Evolutionary conservation across 129 eudicot genomes (phyloP).

Genomic region (Artemisia annua): DNA sequence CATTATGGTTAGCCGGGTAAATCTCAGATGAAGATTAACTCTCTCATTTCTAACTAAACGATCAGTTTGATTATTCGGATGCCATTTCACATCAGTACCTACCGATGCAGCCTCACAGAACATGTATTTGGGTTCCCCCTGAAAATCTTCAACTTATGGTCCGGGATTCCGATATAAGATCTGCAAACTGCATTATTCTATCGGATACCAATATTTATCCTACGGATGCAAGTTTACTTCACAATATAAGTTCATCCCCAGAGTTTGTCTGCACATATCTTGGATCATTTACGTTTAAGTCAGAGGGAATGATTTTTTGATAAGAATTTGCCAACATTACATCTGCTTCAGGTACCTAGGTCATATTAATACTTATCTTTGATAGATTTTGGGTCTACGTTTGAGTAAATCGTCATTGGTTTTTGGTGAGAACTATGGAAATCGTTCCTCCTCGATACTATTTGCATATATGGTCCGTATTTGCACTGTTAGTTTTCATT

Average conservation of each 20-base stretch:
- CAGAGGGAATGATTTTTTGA: slow-evolving; percentile 46
- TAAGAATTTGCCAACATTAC: slow-evolving; percentile 64
- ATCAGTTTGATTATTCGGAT: slow-evolving; percentile 15
- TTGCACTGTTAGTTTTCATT: too few species aligned
- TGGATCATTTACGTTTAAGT: slow-evolving; percentile 52
- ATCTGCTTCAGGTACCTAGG: slow-evolving; percentile 80
- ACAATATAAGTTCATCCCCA: slow-evolving; percentile 14
- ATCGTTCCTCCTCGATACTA: too few species aligned
- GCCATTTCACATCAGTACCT: slow-evolving; percentile 18
- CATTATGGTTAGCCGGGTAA: slow-evolving; percentile 81
- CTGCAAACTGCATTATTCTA: slow-evolving; percentile 56
- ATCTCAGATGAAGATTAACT: slow-evolving; percentile 93
- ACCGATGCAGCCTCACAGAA: slow-evolving; percentile 68
- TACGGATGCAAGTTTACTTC: slow-evolving; percentile 24
- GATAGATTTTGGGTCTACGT: not conserved
- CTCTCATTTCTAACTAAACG: slow-evolving; percentile 50
- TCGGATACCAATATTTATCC: slow-evolving; percentile 67
- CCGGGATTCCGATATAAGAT: slow-evolving; percentile 79
- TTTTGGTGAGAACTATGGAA: too few species aligned
- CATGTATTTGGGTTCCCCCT: slow-evolving; percentile 97
- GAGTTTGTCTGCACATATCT: slow-evolving; percentile 37
- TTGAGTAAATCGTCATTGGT: not conserved
- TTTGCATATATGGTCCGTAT: too few species aligned
- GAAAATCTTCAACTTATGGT: slow-evolving; percentile 48
- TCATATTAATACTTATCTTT: not conserved